A percentile compares a stretch with the other conserved stretches of the same genome.
phyloP scores from a whole-genome alignment of 768 basidiomycete genomes.

The Xerocomellus intermedius region DNA sequence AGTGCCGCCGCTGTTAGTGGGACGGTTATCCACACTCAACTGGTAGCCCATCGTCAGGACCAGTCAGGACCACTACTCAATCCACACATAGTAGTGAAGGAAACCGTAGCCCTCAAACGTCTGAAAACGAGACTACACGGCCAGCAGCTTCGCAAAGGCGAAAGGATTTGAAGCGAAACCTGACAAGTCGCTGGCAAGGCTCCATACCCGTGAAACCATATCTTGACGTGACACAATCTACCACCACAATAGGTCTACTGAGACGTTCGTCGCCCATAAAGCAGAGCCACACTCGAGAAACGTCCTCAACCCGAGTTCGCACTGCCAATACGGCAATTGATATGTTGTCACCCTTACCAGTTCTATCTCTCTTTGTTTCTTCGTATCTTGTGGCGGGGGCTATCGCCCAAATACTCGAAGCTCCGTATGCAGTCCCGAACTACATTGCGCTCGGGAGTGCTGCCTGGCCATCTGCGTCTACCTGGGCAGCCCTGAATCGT shows the following conservation, averaged over 20 bases:
- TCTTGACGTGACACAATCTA: background rate
- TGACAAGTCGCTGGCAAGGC: too few species aligned
- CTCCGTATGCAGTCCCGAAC: background rate
- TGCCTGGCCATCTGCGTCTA: constrained; percentile 10
- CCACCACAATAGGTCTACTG: too few species aligned
- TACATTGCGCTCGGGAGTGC: background rate
- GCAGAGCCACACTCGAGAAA: background rate
- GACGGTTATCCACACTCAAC: too few species aligned
- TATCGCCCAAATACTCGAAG: background rate
- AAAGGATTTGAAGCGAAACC: too few species aligned
- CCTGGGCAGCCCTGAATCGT: constrained; percentile 10
- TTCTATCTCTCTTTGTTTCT: background rate
- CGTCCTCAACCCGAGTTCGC: background rate
- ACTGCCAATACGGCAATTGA: background rate
- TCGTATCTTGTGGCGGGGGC: background rate
- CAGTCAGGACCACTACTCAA: too few species aligned
- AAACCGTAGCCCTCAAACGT: too few species aligned
- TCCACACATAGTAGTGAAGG: too few species aligned
- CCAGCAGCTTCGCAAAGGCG: too few species aligned
- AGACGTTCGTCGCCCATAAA: background rate
- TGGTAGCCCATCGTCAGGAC: too few species aligned
- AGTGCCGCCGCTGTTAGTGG: too few species aligned
- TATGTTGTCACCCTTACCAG: background rate
- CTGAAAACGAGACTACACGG: too few species aligned
- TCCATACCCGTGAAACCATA: too few species aligned